phyloP scores from a whole-genome alignment of 2,329 filamentous ascomycete species.

The Phialemonium atrogriseum region DNA sequence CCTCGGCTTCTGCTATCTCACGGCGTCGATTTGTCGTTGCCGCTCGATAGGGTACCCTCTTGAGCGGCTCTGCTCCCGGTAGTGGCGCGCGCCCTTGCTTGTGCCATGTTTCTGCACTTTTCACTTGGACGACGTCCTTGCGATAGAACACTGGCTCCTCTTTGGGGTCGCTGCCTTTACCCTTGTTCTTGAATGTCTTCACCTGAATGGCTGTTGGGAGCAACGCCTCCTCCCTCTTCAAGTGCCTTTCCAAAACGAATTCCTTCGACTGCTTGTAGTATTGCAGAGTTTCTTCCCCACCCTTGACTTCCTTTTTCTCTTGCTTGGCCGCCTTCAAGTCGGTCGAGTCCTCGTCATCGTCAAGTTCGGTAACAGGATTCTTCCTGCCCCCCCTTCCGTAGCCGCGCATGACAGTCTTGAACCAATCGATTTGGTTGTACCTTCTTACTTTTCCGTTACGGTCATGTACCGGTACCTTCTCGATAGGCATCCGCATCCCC shows the following conservation, averaged over 20 bases:
- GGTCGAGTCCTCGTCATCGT: conserved; percentile 70
- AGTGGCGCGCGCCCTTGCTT: conserved; percentile 81
- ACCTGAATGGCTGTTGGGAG: conserved; percentile 59
- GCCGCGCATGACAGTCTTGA: conserved; percentile 67
- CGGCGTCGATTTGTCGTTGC: conserved; percentile 81
- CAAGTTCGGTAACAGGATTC: conserved; percentile 56
- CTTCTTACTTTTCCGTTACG: conserved; percentile 67
- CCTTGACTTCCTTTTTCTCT: conserved; percentile 64
- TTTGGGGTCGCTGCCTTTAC: conserved; percentile 64
- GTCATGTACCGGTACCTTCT: conserved; percentile 76
- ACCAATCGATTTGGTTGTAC: conserved; percentile 82
- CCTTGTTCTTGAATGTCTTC: conserved; percentile 65
- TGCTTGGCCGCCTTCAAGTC: conserved; percentile 67
- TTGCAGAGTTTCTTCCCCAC: conserved; percentile 74
- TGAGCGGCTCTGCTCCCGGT: conserved; percentile 65
- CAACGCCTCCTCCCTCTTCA: conserved; percentile 88
- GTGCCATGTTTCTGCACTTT: conserved; percentile 94
- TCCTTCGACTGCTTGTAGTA: conserved; percentile 82
- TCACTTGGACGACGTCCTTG: conserved; percentile 73
- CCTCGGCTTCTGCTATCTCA: conserved; percentile 80
- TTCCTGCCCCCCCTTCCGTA: conserved; percentile 49
- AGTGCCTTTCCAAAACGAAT: conserved; percentile 75
- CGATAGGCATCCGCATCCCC: conserved; percentile 66
- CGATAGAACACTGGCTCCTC: conserved; percentile 76
- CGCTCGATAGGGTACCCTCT: conserved; percentile 81